Conservation (phyloP, 2,329 filamentous ascomycete genomes). For the Xylariaceae sp. region DNA sequence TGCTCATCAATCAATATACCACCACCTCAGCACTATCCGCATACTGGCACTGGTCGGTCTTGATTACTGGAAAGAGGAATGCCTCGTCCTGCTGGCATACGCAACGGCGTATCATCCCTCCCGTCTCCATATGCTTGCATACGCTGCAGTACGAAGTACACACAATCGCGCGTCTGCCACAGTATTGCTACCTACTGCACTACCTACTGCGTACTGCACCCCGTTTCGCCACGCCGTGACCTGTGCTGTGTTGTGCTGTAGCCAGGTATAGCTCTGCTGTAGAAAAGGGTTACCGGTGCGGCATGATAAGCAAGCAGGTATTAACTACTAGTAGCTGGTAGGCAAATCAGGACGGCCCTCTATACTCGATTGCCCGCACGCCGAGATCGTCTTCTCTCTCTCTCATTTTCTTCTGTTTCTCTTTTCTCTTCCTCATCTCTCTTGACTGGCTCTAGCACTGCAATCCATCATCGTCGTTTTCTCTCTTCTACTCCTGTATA, state of each 20-base stretch:
- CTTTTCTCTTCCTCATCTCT: conserved; percentile 11
- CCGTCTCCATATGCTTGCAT: conserved; percentile 19
- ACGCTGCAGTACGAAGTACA: not conserved
- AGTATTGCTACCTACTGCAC: conserved; percentile 25
- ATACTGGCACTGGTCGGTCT: not conserved
- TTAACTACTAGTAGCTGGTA: not conserved
- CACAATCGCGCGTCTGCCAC: conserved; percentile 18
- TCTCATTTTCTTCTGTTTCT: conserved; percentile 2
- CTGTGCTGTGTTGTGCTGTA: conserved; percentile 11
- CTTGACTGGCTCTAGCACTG: conserved; percentile 14
- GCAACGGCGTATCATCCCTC: conserved; percentile 17
- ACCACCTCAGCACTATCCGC: conserved; percentile 1
- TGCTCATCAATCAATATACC: not conserved
- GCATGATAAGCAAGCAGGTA: not conserved
- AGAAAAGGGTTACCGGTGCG: not conserved
- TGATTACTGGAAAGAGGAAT: conserved; percentile 2
- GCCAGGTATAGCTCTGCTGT: not conserved
- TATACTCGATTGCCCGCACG: conserved; percentile 8
- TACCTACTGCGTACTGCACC: not conserved
- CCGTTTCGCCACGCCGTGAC: conserved; percentile 21
- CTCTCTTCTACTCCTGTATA: conserved; percentile 3
- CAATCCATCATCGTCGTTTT: conserved; percentile 17
- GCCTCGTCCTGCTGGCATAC: conserved; percentile 20
- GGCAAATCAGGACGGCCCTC: not conserved
- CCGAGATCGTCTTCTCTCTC: conserved; percentile 11